A percentile compares a stretch with the other conserved stretches of the same genome.
Conservation (phyloP, 2,329 filamentous ascomycete species). For the Camillea tinctor region DNA sequence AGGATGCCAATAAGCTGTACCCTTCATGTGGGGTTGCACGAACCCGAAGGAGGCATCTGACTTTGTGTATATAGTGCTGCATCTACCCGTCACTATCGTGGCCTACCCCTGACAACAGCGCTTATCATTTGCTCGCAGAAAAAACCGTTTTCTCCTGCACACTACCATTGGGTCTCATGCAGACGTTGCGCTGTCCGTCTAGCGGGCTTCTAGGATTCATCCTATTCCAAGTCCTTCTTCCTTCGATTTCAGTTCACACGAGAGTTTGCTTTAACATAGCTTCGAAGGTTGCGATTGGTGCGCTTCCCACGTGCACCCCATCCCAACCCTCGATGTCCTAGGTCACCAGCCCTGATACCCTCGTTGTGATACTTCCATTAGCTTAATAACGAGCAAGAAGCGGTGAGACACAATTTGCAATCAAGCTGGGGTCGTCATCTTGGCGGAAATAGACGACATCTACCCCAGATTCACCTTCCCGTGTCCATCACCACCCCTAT, state of each 20-base stretch:
- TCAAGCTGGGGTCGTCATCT: conserved; percentile 7
- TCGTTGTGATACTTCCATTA: neutral
- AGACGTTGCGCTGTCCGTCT: neutral
- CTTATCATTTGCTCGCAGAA: neutral
- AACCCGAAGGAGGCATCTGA: neutral
- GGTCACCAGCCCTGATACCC: neutral
- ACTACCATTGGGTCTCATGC: neutral
- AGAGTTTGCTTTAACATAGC: neutral
- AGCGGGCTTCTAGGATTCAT: neutral
- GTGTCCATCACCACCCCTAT: neutral
- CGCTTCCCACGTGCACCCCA: neutral
- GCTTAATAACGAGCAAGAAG: conserved; percentile 1
- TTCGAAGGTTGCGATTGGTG: neutral
- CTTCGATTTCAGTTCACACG: neutral
- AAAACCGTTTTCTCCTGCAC: neutral
- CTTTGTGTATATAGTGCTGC: neutral
- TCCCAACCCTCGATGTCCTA: neutral
- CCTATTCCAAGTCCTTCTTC: neutral
- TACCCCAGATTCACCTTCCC: neutral
- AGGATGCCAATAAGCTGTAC: neutral
- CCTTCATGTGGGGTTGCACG: neutral
- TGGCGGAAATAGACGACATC: conserved; percentile 3
- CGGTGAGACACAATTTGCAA: conserved; percentile 14
- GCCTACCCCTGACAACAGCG: neutral
- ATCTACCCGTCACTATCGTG: neutral